Conservation (phyloP, 441 rosid genomes). For the Daphne laureola region DNA sequence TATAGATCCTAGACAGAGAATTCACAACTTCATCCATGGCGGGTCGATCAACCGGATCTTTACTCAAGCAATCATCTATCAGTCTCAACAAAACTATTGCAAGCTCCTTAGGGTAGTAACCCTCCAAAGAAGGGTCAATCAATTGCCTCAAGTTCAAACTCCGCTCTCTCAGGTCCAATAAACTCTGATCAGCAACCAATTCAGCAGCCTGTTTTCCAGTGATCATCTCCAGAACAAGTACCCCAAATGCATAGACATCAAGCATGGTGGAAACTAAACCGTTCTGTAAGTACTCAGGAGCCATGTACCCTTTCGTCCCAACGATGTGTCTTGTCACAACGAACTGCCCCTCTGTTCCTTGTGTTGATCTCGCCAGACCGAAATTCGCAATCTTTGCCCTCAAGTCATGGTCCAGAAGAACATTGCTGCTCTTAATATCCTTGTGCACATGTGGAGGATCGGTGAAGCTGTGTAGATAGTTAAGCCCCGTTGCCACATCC, state of each 20-base stretch:
- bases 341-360: conserved; percentile 34
- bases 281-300: conserved; percentile 77
- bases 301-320: conserved; percentile 74
- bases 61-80: conserved; percentile 45
- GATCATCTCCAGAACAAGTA: conserved; percentile 50
- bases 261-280: conserved; percentile 67
- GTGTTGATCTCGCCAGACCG: conserved; percentile 52
- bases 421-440: conserved; percentile 42
- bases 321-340: conserved; percentile 57
- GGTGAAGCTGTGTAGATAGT: conserved; percentile 67
- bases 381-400: conserved; percentile 68
- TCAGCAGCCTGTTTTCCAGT: conserved; percentile 49
- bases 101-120: conserved; percentile 35
- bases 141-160: conserved; percentile 19
- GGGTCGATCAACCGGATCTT: conserved; percentile 57
- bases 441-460: conserved; percentile 62
- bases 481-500: conserved; percentile 71
- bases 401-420: conserved; percentile 54
- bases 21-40: conserved; percentile 49
- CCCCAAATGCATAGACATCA: conserved; percentile 78
- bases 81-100: conserved; percentile 27
- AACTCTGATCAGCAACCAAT: conserved; percentile 26
- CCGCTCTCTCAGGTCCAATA: conserved; percentile 21
- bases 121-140: conserved; percentile 34
- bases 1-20: conserved; percentile 43